Base-by-base conservation (phyloP, 2,329 filamentous ascomycete species). In the Graphium sp. region DNA sequence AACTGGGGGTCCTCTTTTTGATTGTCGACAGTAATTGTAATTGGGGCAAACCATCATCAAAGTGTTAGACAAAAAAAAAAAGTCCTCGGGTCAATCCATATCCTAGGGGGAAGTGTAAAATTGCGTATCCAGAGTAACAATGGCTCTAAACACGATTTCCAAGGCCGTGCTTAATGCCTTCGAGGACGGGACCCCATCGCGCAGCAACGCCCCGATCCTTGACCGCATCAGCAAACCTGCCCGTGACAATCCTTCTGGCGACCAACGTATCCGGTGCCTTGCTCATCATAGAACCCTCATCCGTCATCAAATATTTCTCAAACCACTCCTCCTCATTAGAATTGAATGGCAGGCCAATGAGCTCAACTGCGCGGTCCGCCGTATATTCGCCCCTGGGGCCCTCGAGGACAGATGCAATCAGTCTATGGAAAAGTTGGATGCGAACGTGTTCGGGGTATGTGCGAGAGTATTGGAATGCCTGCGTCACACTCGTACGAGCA, bases 391-490 rank as follows among this genome's bases (percentile, higher is more conserved):
- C 42, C 5, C 46, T 39, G 9, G 45, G 39, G 5, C 47, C 49
- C 5, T 55, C 55, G 5, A 79, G 55, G 3, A 76, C 69, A 3
- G 60, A 59, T 7, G 59, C 49, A 5, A 87, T 55, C 6, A 89
- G 50, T 34, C 69, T 62, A 36, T 74, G 67, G 37, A 91, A 74
- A 11, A 85, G 66, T 30, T 60, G 53, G 34, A 63, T 65, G 15
- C 74, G 76, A 10, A 67, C 61, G 27, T 60, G 49, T 8, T 72
- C 64, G 8, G 75, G 63, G 35, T 77, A 66, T 2, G 62, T 63
- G 21, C 79, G 70, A 5, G 73, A 66, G 48, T 82, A 89, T 35
- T 71, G 71, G 32, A 87, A 73, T 3, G 79, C 75, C 41, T 84
- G 78, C 0, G 70, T 66, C 5, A 85, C 59, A 41, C 66, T 80